These are phyloP conservation scores for Cystofilobasidium capitatum DNA, from an alignment of 768 basidiomycete genomes.

Conservation along the genomic window DNA sequence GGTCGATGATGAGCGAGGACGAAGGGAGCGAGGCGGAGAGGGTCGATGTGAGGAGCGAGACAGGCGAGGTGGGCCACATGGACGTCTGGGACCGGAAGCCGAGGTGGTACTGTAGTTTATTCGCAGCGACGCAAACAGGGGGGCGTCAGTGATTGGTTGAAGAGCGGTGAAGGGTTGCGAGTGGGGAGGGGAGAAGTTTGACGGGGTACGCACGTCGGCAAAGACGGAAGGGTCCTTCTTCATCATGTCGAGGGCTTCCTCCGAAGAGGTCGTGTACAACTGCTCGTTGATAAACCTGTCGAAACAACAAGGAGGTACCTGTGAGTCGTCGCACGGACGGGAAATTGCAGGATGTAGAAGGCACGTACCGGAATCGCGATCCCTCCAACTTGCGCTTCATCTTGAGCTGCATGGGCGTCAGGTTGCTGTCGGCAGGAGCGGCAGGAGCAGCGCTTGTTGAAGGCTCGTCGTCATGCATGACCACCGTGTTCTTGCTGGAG, in stretches of 20 bases:
- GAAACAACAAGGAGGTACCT: background rate
- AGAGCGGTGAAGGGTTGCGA: no score
- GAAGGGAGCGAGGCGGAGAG: slow-evolving; percentile 54
- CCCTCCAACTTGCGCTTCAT: slow-evolving; percentile 26
- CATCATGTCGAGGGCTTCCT: slow-evolving; percentile 26
- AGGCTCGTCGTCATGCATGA: slow-evolving; percentile 11
- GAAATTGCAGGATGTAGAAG: background rate
- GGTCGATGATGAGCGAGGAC: slow-evolving; percentile 71
- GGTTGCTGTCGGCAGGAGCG: slow-evolving; percentile 7
- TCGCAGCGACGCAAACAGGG: background rate
- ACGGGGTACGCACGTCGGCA: slow-evolving; percentile 11
- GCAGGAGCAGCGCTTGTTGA: background rate
- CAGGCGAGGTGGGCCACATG: slow-evolving; percentile 88
- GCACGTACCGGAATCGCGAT: slow-evolving; percentile 21
- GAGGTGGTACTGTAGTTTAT: slow-evolving; percentile 57
- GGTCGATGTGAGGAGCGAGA: slow-evolving; percentile 62
- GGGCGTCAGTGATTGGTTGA: background rate
- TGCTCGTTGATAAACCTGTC: slow-evolving; percentile 26
- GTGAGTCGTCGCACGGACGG: no score
- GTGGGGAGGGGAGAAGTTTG: no score
- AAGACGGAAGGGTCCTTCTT: slow-evolving; percentile 21
- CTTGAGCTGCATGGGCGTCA: slow-evolving; percentile 28
- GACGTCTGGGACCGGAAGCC: slow-evolving; percentile 88
- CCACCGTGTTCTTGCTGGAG: slow-evolving; percentile 9
- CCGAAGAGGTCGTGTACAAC: slow-evolving; percentile 26